A percentile compares a stretch with the other conserved stretches of the same genome.
phyloP scores from a whole-genome alignment of 176 grass and related monocot species.

The Themeda triandra region DNA sequence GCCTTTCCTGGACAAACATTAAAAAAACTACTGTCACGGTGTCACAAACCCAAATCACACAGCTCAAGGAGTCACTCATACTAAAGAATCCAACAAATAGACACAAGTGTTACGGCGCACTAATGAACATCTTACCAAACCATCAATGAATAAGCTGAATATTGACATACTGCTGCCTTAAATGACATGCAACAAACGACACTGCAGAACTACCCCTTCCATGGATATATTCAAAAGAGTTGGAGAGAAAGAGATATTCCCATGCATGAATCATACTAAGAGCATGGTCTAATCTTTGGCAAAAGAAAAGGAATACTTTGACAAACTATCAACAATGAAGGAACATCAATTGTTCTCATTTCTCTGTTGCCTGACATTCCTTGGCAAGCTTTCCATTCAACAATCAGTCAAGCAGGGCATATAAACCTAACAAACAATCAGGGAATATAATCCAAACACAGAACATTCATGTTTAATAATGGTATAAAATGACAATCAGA shows the following conservation, averaged over 20 bases:
- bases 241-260: not conserved
- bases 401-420: not conserved
- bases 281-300: not conserved
- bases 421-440: not conserved
- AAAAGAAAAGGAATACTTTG: conserved; percentile 7
- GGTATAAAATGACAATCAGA: not conserved
- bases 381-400: not conserved
- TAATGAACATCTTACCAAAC: not conserved
- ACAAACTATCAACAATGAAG: not conserved
- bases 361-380: conserved; percentile 2
- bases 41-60: not conserved
- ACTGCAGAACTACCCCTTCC: not conserved
- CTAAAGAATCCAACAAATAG: not conserved
- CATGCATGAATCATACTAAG: not conserved
- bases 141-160: not conserved
- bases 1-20: not conserved
- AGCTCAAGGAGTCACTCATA: not conserved
- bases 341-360: not conserved
- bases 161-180: not conserved
- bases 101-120: not conserved
- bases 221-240: not conserved
- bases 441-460: not conserved
- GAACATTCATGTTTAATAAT: not conserved
- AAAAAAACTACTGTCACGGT: not conserved
- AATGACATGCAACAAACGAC: not conserved